A percentile compares a stretch with the other conserved stretches of the same genome.
Evolutionary conservation across 768 basidiomycete species (phyloP).

Genomic region (Chalciporus sphaerocephalus): DNA sequence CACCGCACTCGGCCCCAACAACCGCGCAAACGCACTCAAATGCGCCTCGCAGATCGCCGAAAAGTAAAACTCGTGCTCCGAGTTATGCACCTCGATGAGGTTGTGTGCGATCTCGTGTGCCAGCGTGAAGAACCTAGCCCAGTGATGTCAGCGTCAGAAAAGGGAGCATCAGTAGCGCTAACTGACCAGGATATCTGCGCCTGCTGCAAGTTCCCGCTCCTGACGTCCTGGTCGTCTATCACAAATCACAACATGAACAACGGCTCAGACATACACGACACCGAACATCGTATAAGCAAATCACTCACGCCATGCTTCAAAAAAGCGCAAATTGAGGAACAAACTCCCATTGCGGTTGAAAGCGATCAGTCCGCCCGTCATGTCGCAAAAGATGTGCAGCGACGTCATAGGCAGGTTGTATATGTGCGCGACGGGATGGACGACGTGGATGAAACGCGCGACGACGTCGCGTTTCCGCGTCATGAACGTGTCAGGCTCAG

Average conservation of each 20-base stretch:
- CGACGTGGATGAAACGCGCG: constrained; percentile 68
- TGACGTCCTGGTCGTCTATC: constrained; percentile 69
- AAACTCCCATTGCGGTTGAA: constrained; percentile 89
- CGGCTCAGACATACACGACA: no score
- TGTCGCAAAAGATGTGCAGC: constrained; percentile 85
- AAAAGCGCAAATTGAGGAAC: constrained; percentile 85
- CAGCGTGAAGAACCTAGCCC: constrained; percentile 76
- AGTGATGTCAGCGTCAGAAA: background rate
- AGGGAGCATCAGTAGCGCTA: background rate
- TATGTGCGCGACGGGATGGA: constrained; percentile 60
- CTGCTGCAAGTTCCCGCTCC: constrained; percentile 44
- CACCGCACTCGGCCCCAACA: constrained; percentile 17
- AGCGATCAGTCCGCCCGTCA: constrained; percentile 76
- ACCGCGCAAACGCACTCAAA: constrained; percentile 38
- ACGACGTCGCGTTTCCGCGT: constrained; percentile 50
- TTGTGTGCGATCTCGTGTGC: constrained; percentile 96
- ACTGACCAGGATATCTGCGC: constrained; percentile 80
- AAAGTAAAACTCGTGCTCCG: constrained; percentile 93
- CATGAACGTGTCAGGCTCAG: constrained; percentile 47
- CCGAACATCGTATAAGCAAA: no score
- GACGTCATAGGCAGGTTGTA: constrained; percentile 72
- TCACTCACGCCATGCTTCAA: constrained; percentile 83
- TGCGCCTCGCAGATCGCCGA: constrained; percentile 81
- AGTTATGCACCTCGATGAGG: constrained; percentile 79
- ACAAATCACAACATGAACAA: no score